These are phyloP conservation scores for Eimeria brunetti DNA, from an alignment of 169 alveolate species.

Conservation along the genomic window DNA sequence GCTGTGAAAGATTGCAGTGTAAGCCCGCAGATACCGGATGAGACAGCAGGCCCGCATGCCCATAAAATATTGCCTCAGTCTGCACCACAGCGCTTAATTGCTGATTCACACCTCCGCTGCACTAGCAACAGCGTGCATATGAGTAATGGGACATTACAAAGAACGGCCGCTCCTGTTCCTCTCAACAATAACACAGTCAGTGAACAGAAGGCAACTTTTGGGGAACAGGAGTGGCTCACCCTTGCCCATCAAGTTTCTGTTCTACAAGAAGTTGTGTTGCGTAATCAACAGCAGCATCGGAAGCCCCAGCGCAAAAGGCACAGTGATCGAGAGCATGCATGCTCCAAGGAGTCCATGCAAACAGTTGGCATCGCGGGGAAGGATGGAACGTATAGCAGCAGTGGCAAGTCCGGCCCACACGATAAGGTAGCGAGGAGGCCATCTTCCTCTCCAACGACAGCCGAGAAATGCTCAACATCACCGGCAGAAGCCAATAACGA, in stretches of 20 bases:
- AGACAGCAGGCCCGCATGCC: background rate
- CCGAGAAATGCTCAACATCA: background rate
- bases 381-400: background rate
- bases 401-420: background rate
- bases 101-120: constrained; percentile 31
- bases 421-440: background rate
- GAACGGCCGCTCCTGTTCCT: background rate
- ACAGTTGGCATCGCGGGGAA: background rate
- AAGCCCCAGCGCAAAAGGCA: constrained; percentile 1
- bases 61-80: constrained; percentile 12
- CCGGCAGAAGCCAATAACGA: background rate
- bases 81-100: constrained; percentile 60
- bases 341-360: background rate
- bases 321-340: background rate
- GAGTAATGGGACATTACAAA: background rate
- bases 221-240: constrained; percentile 60
- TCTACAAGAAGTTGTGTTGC: constrained; percentile 24
- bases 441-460: background rate
- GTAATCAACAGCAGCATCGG: background rate
- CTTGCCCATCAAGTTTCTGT: constrained; percentile 29
- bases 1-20: constrained; percentile 1
- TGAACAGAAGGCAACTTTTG: constrained; percentile 5
- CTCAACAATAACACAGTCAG: background rate
- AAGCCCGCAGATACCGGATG: constrained; percentile 52
- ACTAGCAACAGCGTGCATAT: background rate